Conservation (phyloP, 78 protist genomes). For the Mantamonas sphyraenae region DNA sequence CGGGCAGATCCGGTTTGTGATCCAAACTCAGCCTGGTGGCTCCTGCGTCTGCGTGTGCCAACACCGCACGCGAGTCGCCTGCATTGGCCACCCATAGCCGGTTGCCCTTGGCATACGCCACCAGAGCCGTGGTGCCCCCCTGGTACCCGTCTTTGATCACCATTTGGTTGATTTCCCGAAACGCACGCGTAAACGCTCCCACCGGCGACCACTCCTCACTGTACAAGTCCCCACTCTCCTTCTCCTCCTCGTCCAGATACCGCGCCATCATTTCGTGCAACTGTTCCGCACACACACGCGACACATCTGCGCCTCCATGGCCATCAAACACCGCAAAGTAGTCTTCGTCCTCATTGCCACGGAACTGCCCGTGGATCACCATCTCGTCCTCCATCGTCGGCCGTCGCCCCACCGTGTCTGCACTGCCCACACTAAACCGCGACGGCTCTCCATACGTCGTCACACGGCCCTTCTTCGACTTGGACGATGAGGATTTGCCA, state of each 20-base stretch:
- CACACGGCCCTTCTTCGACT: no score
- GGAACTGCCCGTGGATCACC: constrained; percentile 33
- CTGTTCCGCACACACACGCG: constrained; percentile 20
- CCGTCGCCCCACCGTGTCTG: constrained; percentile 68
- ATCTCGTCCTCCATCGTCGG: constrained; percentile 63
- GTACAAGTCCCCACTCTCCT: neutral
- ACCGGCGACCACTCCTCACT: constrained; percentile 1
- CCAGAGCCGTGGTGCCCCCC: constrained; percentile 64
- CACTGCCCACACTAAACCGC: constrained; percentile 49
- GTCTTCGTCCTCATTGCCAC: constrained; percentile 48
- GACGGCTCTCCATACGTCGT: no score
- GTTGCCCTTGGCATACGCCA: constrained; percentile 38
- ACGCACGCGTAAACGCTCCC: constrained; percentile 28
- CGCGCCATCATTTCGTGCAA: constrained; percentile 30
- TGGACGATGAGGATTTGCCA: no score
- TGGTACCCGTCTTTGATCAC: constrained; percentile 26
- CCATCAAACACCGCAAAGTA: constrained; percentile 65
- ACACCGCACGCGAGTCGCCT: constrained; percentile 68
- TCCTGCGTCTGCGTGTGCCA: constrained; percentile 46
- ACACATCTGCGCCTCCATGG: constrained; percentile 60
- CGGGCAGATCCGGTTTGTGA: constrained; percentile 53
- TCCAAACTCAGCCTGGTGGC: constrained; percentile 40
- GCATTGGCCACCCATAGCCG: constrained; percentile 55
- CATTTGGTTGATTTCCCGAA: neutral
- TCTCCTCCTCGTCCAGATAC: constrained; percentile 5